A percentile compares a stretch with the other conserved stretches of the same genome.
phyloP scores from a whole-genome alignment of 2,329 filamentous ascomycete species.

The Microsporum ferrugineum region DNA sequence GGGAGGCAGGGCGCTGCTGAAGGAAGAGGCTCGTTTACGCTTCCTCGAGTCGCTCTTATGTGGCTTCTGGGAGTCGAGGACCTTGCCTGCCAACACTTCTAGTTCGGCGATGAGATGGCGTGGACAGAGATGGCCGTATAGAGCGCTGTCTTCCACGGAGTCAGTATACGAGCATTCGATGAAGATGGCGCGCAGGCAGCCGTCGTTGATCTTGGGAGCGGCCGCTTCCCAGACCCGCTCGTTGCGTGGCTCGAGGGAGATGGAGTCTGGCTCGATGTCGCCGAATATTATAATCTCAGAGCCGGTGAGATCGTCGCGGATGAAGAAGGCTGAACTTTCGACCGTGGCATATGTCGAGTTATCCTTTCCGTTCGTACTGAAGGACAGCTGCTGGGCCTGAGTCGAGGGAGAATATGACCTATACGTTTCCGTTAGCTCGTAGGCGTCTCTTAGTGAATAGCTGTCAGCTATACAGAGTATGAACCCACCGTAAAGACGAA shows the following conservation, averaged over 20 bases:
- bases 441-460: not conserved
- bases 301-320: conserved; percentile 59
- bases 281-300: conserved; percentile 86
- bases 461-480: not conserved
- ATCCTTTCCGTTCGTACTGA: conserved; percentile 7
- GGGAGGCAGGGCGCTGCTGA: conserved; percentile 1
- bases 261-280: conserved; percentile 82
- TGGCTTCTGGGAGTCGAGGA: conserved; percentile 43
- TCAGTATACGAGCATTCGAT: conserved; percentile 95
- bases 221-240: conserved; percentile 76
- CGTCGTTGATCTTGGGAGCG: conserved; percentile 66
- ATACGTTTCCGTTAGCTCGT: not conserved
- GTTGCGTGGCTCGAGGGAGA: conserved; percentile 74
- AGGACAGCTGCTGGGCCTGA: conserved; percentile 4
- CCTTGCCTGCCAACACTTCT: conserved; percentile 56
- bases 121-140: conserved; percentile 85
- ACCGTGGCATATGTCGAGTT: conserved; percentile 24
- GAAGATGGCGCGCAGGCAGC: conserved; percentile 67
- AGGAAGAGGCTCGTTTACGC: conserved; percentile 28
- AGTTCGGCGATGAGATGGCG: conserved; percentile 73
- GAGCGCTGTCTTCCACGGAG: conserved; percentile 58
- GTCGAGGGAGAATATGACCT: conserved; percentile 24
- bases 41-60: conserved; percentile 25
- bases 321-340: conserved; percentile 88
- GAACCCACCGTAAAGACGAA: conserved; percentile 23